Evolutionary conservation across 2,329 filamentous ascomycete genomes (phyloP).

Genomic region (Stachybotrys chlorohalonatus): DNA sequence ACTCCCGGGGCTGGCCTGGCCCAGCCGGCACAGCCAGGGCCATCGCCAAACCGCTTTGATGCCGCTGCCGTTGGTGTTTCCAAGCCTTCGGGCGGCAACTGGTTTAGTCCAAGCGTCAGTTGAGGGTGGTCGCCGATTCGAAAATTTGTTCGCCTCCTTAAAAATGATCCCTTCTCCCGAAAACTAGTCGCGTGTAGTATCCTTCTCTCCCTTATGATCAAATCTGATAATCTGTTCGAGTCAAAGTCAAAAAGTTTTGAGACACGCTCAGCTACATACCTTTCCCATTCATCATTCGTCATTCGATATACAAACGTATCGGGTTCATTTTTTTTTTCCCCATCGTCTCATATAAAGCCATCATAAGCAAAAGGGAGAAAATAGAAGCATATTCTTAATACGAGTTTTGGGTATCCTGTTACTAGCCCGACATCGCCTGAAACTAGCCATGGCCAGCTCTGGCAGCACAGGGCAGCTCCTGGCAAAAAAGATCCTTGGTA

Average conservation of each 20-base stretch:
- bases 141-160: not conserved
- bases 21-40: not conserved
- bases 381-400: no score
- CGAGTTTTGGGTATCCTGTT: not conserved
- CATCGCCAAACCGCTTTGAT: not conserved
- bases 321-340: no score
- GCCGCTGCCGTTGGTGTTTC: not conserved
- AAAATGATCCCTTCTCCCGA: not conserved
- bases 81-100: not conserved
- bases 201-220: not conserved
- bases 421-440: not conserved
- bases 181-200: not conserved
- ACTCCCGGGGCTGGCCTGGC: not conserved
- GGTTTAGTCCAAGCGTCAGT: not conserved
- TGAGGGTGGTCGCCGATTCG: not conserved
- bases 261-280: not conserved
- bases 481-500: conserved; percentile 18
- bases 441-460: not conserved
- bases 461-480: conserved; percentile 8
- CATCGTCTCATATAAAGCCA: no score
- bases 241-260: no score
- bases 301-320: no score
- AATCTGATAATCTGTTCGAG: not conserved
- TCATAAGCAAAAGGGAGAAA: not conserved
- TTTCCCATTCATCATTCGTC: not conserved